Evolutionary conservation across 345 rosid species (phyloP).

Genomic region (Boechera retrofracta): DNA sequence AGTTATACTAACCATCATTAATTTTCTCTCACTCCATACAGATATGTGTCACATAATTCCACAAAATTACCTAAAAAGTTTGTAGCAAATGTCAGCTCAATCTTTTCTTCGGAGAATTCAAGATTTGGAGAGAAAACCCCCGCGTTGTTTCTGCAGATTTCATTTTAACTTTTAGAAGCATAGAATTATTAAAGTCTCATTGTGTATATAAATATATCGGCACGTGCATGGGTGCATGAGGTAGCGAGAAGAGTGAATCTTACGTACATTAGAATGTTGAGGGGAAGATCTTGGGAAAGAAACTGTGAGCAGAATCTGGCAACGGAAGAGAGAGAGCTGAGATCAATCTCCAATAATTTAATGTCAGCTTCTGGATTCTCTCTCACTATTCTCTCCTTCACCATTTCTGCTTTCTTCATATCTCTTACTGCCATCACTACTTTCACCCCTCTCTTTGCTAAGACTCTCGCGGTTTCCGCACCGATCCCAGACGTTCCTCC

Average conservation of each 20-base stretch:
- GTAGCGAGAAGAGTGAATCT: constrained; percentile 17
- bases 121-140: constrained; percentile 78
- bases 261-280: constrained; percentile 86
- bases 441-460: constrained; percentile 85
- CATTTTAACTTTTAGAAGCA: background rate
- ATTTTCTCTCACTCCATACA: background rate
- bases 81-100: constrained; percentile 93
- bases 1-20: constrained; percentile 21
- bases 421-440: constrained; percentile 87
- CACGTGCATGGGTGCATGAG: constrained; percentile 29
- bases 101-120: constrained; percentile 94
- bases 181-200: background rate
- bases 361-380: constrained; percentile 72
- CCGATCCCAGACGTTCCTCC: constrained; percentile 98
- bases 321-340: constrained; percentile 82
- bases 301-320: constrained; percentile 69
- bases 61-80: constrained; percentile 72
- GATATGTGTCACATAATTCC: background rate
- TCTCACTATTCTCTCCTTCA: constrained; percentile 59
- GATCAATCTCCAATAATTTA: constrained; percentile 66
- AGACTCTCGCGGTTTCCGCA: constrained; percentile 82
- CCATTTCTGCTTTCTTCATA: constrained; percentile 64
- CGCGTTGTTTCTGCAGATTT: constrained; percentile 80
- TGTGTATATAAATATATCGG: background rate
- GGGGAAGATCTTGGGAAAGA: constrained; percentile 70